Evolutionary conservation across 2,329 filamentous ascomycete species (phyloP), one percentile per base, ranked within the genome.

Genomic region (Cladosporium sp.): DNA sequence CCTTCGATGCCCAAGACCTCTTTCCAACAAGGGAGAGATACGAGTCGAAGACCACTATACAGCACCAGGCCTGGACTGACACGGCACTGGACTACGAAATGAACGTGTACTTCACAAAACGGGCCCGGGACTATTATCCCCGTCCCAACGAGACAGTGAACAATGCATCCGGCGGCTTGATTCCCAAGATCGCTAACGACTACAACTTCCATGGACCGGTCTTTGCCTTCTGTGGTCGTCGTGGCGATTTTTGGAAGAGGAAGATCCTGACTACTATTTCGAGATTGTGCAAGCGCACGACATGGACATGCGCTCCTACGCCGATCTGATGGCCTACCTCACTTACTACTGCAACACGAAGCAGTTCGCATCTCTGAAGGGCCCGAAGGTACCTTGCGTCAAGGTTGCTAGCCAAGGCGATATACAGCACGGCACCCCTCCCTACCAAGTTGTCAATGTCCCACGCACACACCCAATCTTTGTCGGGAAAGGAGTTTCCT

Each of bases 381-480:
- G 59, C n/a, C 46, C 44, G 21, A 53, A 53, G 50, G 53, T 57
- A 18, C 14, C 35, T 18, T 57, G 53, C 31, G 53, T 57, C 8
- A 40, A 60, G 57, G 57, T 62, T 14, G 12, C 11, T 1, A 40
- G 59, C 18, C n/a, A 53, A 8, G 29, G 58, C 58, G 40, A 61
- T 16, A 14, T 10, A 2, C 26, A 21, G 10, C 5, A 2, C 16
- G n/a, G 40, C 18, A 5, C 8, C 11, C 58, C n/a, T 12, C 33
- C 26, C 10, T n/a, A 29, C n/a, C 40, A 61, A 29, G 28, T 44
- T 2, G 59, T 62, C 12, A 46, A 18, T 21, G 31, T 62, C 8
- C 59, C 59, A 21, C 59, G 46, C n/a, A 29, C 59, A 7, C 59
- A 62, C 31, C 59, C 46, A 11, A 28, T 53, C n/a, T 53, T 62